These are phyloP conservation scores for Favolaschia claudopus DNA, from an alignment of 768 basidiomycete species.

Conservation along the genomic window DNA sequence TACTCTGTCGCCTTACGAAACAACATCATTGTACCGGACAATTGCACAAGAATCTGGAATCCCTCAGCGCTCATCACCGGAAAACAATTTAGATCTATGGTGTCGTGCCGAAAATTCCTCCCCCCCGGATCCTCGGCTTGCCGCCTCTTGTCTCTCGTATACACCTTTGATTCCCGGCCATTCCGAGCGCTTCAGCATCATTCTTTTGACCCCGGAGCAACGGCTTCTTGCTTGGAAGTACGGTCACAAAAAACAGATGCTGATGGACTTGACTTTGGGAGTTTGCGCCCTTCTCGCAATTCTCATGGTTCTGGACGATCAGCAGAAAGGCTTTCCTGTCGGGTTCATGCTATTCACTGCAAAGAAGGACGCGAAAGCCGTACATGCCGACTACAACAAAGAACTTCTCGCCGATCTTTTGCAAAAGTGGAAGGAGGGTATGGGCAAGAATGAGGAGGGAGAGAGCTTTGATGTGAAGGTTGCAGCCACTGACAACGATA, in stretches of 20 bases:
- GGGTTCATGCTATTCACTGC: slow-evolving; percentile 35
- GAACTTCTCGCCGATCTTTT: slow-evolving; percentile 27
- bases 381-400: slow-evolving; percentile 35
- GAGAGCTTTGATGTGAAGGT: slow-evolving; percentile 28
- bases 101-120: too few relatives aligned
- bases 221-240: slow-evolving; percentile 29
- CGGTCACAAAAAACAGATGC: slow-evolving; percentile 30
- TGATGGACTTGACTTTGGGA: slow-evolving; percentile 38
- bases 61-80: too few relatives aligned
- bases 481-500: slow-evolving; percentile 40
- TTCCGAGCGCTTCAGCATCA: not conserved
- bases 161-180: not conserved
- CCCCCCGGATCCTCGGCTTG: too few relatives aligned
- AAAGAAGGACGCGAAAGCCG: slow-evolving; percentile 23
- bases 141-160: too few relatives aligned
- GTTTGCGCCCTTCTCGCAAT: slow-evolving; percentile 37
- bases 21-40: too few relatives aligned
- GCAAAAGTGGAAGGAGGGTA: slow-evolving; percentile 19
- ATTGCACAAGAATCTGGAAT: too few relatives aligned
- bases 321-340: slow-evolving; percentile 38
- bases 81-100: too few relatives aligned
- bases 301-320: slow-evolving; percentile 40
- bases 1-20: too few relatives aligned
- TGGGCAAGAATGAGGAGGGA: slow-evolving; percentile 25
- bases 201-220: slow-evolving; percentile 23